A percentile compares a stretch with the other conserved stretches of the same genome.
Conservation (phyloP, 371 early-diverging fungal genomes). For the Mortierella polycephala region DNA sequence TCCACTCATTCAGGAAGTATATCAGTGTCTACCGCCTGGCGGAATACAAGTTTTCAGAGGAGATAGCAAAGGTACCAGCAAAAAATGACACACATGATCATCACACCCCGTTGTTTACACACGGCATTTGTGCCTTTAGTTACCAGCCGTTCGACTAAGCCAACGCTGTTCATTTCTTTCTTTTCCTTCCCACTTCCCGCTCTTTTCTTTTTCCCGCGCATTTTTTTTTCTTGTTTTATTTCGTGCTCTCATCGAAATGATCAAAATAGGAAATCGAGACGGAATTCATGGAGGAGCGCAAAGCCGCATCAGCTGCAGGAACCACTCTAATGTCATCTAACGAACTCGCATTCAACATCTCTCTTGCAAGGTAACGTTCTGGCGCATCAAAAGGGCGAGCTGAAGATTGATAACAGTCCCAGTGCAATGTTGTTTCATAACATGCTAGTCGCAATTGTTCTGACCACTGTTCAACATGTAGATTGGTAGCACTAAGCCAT, state of each 20-base stretch:
- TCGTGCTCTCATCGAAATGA: not conserved
- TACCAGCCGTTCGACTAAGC: not conserved
- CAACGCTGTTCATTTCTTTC: not conserved
- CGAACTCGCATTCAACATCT: slow-evolving; percentile 48
- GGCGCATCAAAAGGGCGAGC: no score
- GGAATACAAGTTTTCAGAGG: slow-evolving; percentile 63
- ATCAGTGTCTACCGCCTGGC: slow-evolving; percentile 58
- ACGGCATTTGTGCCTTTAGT: not conserved
- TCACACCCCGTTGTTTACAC: not conserved
- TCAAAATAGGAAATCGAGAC: slow-evolving; percentile 65
- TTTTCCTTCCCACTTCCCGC: slow-evolving; percentile 2
- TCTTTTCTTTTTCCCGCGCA: slow-evolving; percentile 24
- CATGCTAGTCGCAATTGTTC: no score
- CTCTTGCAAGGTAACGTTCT: slow-evolving; percentile 36
- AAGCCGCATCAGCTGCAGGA: slow-evolving; percentile 56
- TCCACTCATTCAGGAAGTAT: slow-evolving; percentile 61
- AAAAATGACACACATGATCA: not conserved
- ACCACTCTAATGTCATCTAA: slow-evolving; percentile 38
- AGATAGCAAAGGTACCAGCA: slow-evolving; percentile 62
- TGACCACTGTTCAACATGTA: not conserved
- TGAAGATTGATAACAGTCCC: no score
- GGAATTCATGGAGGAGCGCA: slow-evolving; percentile 65
- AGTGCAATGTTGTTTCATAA: no score
- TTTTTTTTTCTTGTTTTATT: slow-evolving; percentile 10
- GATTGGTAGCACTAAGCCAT: slow-evolving; percentile 36